phyloP scores from a whole-genome alignment of 2,329 filamentous ascomycete species.

The Talaromyces atroroseus region DNA sequence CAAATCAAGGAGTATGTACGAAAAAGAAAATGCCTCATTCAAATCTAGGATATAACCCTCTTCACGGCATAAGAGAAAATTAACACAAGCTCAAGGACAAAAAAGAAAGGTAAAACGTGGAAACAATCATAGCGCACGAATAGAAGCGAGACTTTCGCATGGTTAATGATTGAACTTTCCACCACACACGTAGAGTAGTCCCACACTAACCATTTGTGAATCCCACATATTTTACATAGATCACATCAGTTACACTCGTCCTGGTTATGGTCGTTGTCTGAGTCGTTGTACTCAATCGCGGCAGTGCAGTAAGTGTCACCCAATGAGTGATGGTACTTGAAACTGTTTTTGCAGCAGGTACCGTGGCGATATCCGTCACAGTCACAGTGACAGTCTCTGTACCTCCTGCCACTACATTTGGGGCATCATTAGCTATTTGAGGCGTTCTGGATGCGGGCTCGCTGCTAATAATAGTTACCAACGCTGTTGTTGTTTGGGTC shows the following conservation, averaged over 20 bases:
- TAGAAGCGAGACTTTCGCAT: too few species aligned
- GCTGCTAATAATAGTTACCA: too few species aligned
- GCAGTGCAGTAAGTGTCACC: not conserved
- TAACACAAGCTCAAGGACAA: too few species aligned
- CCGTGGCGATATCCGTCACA: not conserved
- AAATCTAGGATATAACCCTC: too few species aligned
- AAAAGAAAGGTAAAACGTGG: too few species aligned
- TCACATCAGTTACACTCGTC: not conserved
- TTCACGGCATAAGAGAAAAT: too few species aligned
- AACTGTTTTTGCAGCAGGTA: not conserved
- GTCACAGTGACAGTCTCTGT: not conserved
- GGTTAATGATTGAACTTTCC: not conserved
- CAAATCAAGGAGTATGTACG: too few species aligned
- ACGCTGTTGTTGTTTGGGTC: too few species aligned
- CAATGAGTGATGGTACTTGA: not conserved
- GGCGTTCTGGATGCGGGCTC: too few species aligned
- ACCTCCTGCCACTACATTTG: not conserved
- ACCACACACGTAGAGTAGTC: not conserved
- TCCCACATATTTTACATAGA: not conserved
- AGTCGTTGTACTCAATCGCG: not conserved
- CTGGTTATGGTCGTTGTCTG: not conserved
- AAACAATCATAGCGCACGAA: too few species aligned
- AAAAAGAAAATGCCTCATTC: too few species aligned
- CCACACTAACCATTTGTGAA: not conserved
- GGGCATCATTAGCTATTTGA: too few species aligned